Percentiles rank a stretch among this genome's conserved stretches.
Conservation (phyloP, 148 eudicot genomes). For the Rhododendron simsii region DNA sequence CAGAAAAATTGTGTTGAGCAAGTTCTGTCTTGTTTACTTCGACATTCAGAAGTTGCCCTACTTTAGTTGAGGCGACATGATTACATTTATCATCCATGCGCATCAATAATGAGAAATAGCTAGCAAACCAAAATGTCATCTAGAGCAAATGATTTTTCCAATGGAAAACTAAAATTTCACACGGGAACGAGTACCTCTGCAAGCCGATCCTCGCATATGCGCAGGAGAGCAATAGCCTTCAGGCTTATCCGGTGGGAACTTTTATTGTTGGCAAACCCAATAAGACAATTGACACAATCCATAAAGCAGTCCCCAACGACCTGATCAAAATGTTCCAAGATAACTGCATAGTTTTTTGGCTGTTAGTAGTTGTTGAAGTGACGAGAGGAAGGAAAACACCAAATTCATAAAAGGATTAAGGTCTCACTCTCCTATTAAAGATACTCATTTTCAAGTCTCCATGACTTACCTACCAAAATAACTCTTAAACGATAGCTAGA, state of each 20-base stretch:
- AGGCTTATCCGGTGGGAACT: constrained; percentile 91
- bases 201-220: constrained; percentile 98
- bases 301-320: constrained; percentile 98
- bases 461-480: not conserved
- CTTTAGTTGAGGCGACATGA: not conserved
- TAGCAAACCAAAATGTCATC: not conserved
- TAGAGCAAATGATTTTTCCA: not conserved
- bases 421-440: not conserved
- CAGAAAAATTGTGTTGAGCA: not conserved
- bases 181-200: constrained; percentile 67
- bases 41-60: not conserved
- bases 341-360: constrained; percentile 44
- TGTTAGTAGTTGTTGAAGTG: not conserved
- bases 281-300: constrained; percentile 98
- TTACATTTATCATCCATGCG: not conserved
- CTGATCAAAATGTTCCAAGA: constrained; percentile 98
- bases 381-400: constrained; percentile 6
- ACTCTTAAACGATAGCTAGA: not conserved
- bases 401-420: constrained; percentile 3
- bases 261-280: constrained; percentile 97
- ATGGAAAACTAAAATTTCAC: not conserved
- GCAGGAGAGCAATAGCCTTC: constrained; percentile 95
- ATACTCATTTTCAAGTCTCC: not conserved
- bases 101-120: not conserved
- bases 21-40: not conserved